phyloP scores from a whole-genome alignment of 2,329 filamentous ascomycete genomes.

The Colletotrichum musicola region DNA sequence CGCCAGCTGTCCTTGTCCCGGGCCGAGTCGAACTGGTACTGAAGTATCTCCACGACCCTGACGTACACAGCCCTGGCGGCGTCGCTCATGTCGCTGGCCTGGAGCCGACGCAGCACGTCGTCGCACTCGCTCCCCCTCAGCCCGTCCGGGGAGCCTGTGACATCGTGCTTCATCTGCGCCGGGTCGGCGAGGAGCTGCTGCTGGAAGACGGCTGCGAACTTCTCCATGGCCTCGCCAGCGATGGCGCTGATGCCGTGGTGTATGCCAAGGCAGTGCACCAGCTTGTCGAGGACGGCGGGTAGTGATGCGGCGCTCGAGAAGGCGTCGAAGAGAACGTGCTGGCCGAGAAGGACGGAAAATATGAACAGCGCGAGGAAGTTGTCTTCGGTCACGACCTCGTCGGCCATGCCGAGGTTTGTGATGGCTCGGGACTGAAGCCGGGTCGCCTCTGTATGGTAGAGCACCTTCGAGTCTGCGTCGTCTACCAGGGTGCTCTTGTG shows the following conservation, averaged over 20 bases:
- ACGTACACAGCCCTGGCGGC: neutral
- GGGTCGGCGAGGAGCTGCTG: neutral
- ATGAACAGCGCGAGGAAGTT: slow-evolving; percentile 57
- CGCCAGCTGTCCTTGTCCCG: slow-evolving; percentile 32
- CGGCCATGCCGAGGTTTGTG: slow-evolving; percentile 48
- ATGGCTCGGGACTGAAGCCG: slow-evolving; percentile 60
- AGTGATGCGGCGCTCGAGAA: neutral
- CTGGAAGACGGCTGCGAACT: neutral
- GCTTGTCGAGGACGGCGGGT: slow-evolving; percentile 47
- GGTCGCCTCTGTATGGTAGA: slow-evolving; percentile 54
- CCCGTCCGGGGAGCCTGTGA: neutral
- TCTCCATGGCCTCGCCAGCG: slow-evolving; percentile 35
- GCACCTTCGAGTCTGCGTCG: slow-evolving; percentile 38
- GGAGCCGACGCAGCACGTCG: slow-evolving; percentile 42
- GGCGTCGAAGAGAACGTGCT: slow-evolving; percentile 62
- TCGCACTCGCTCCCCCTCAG: slow-evolving; percentile 44
- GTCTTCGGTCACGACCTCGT: slow-evolving; percentile 45
- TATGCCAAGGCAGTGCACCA: slow-evolving; percentile 55
- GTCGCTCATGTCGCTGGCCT: slow-evolving; percentile 1
- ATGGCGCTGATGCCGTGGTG: slow-evolving; percentile 58
- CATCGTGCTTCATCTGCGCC: neutral
- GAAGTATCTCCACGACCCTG: neutral
- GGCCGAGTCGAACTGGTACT: neutral
- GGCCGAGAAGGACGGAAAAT: slow-evolving; percentile 57
- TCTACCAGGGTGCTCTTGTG: slow-evolving; percentile 51